Evolutionary conservation across 495 filamentous ascomycete species (phyloP), one percentile per base, ranked within the genome.

Genomic region (Wilcoxina mikolae): DNA sequence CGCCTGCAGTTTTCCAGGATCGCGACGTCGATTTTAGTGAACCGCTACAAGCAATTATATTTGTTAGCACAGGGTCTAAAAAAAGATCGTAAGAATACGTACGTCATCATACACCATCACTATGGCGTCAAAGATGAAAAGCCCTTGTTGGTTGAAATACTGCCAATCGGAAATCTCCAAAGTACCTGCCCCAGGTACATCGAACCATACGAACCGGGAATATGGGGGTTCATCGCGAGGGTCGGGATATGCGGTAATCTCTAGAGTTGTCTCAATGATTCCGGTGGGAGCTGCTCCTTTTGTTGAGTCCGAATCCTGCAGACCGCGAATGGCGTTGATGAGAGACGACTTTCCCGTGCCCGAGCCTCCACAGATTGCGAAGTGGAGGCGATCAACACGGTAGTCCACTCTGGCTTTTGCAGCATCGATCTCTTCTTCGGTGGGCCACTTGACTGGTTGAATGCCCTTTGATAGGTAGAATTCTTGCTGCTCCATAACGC

Each of bases 111-210:
- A 43, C 17, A 43, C 39, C 39, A 50, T 29, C 15, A 62, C 58
- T 3, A 62, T 38, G 23, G 50, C n/a, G 23, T 63, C 59, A 47
- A 64, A 61, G 20, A 61, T 33, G 25, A 51, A 61, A 10, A 63
- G 52, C 0, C 58, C 60, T 26, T 58, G 55, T 20, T 55, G 29
- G 27, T 60, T 63, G 58, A 63, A 63, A 51, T 63, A 63, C 33
- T 63, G 58, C 58, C 58, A 58, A 22, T 42, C 24, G 3, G 29
- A 33, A 17, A 63, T 48, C 3, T 49, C 24, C 29, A 35, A 20
- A n/a, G 61, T 64, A 4, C 61, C 61, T 27, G 60, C 58, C 0
- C 60, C 58, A n/a, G 60, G 58, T n/a, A 60, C 51, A 33, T 63
- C 60, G 20, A 58, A 63, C 60, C 58, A 63, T 22, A 44, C 33